Evolutionary conservation across 129 eudicot species (phyloP), one percentile per base, ranked within the genome.

Genomic region (Helichrysum umbraculigerum): DNA sequence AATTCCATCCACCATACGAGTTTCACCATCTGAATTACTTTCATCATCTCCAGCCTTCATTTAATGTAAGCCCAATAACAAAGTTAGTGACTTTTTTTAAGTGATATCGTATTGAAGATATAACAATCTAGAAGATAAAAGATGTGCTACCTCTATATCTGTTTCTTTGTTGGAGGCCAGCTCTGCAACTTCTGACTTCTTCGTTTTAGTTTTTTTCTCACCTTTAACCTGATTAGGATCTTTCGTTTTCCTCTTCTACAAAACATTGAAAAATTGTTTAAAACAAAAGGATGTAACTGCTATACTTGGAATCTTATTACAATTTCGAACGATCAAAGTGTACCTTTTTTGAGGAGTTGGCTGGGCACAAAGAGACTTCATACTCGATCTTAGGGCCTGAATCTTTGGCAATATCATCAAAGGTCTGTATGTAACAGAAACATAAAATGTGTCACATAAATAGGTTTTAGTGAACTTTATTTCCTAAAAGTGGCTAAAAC

Each of bases 1-100:
- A 52, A 94, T 78, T 22, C 98, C 98, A 71, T 95, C 99, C 74
- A 95, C 86, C 96, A 91, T 95, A 64, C 70, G 78, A 16, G 78
- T 86, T 30, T 74, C 92, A 54, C 84, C 86, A 39, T 86, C 98
- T 19, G 85, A 16, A 81, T 86, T 87, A 29, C 84, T 82, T 22
- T 68, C 92, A 61, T 83, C 91, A 29, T 83, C 93, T 47, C 70
- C 84, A 74, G 77, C 86, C 98, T 90, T 77, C 75, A 67, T 60
- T 59, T 25, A 28, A 11, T 58, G 61, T 29, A 39, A 21, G 73
- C 10, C 20, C 65, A 28, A 63, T 17, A 32, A 29, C 7, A 51
- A 34, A 28, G 74, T 58, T 21, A 72, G 68, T 37, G 20, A 70
- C 66, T 59, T 66, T 66, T 52, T 2, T 14, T 0, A 9, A 35